Conservation (phyloP, 176 grass and related monocot genomes). For the Calamus simplicifolius region DNA sequence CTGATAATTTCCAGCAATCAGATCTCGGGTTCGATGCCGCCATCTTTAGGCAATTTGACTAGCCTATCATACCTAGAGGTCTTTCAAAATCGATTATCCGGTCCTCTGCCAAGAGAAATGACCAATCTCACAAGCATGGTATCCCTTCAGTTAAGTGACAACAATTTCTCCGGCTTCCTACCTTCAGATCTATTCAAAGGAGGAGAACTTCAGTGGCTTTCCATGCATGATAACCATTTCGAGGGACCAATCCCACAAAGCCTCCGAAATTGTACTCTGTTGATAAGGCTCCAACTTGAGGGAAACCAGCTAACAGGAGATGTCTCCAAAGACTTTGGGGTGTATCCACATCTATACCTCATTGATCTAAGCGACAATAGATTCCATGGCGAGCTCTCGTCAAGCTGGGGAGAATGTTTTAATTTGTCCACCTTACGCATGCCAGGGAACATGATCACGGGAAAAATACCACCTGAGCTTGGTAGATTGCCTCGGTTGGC, state of each 20-base stretch:
- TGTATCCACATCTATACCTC: background rate
- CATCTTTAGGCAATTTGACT: conserved; percentile 3
- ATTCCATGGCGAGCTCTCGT: background rate
- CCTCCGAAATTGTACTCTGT: background rate
- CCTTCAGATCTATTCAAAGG: background rate
- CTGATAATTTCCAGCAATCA: background rate
- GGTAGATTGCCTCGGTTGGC: background rate
- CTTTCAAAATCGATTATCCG: background rate
- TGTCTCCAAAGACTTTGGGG: background rate
- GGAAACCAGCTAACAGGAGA: background rate
- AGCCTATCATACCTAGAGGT: background rate
- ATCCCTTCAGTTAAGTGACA: background rate
- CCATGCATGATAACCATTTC: background rate
- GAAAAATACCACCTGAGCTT: conserved; percentile 1
- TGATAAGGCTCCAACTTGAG: background rate
- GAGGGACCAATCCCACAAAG: background rate
- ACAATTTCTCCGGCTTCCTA: background rate
- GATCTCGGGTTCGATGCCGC: background rate
- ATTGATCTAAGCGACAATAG: background rate
- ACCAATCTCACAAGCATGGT: background rate
- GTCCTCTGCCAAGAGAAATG: background rate
- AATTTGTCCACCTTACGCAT: background rate
- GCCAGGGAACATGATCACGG: background rate
- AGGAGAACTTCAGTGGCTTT: background rate
- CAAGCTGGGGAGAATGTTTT: background rate